Base-by-base conservation (phyloP, 768 basidiomycete species). In the Leucosporidium creatinivorum region DNA sequence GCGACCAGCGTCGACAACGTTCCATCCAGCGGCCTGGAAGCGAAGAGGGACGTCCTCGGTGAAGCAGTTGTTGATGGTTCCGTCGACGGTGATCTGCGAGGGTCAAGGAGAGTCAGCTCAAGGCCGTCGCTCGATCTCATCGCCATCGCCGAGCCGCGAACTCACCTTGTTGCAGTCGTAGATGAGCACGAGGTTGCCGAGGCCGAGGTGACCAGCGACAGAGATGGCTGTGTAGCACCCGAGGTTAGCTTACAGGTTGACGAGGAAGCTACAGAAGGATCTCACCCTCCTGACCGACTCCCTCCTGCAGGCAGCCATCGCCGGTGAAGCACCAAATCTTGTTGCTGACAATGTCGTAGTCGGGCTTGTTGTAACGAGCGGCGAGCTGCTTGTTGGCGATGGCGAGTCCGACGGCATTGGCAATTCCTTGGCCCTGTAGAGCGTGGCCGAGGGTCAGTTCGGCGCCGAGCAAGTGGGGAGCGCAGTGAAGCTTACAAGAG, bases 261-360 rank as follows among this genome's bases (percentile, higher is more conserved):
- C 21, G 23, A 51, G 1, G 25, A 48, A 61, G 30, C 7, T 4
- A 23, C 23, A 21, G 60, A 7, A 63, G 59, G 33, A 50, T 28
- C 60, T 8, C 87, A 49, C 93, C 91, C 78, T 96, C 93, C 69
- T 85, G 84, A 28, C 91, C 84, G 73, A 96, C 86, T 82, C 93
- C 93, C 79, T 96, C 93, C 88, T 93, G 93, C 57, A 96, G 83
- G 80, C 93, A 96, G 52, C 93, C 93, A 79, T 96, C 93, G 74
- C 93, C 93, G 66, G 85, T 83, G 81, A 94, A 93, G 57, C 88
- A 90, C 77, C 90, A 96, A 63, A 63, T 68, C 57, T 51, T 63
- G 63, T 68, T 72, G 70, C 56, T 56, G 70, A 72, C 52, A 23
- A 72, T 49, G 54, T 88, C 80, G 76, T 89, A 92, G 13, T 84